Evolutionary conservation across 2,329 filamentous ascomycete species (phyloP), one percentile per base, ranked within the genome.

Genomic region (Metarhizium rileyi): DNA sequence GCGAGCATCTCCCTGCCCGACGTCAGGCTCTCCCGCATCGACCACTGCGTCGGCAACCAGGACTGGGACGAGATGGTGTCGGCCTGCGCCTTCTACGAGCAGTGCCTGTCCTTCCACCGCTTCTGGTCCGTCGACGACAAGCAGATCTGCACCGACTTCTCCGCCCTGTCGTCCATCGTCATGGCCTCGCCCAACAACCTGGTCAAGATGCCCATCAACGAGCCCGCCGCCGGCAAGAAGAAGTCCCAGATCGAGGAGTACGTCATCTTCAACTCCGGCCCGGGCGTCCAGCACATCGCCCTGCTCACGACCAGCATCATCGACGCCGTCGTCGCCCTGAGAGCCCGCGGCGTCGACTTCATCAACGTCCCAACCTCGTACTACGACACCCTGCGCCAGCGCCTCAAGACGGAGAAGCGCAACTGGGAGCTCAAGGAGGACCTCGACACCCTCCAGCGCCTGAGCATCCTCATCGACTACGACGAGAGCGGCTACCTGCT

Each of bases 201-300:
- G 4, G 89, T 96, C 69, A 96, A 96, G 73, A 96, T 96, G 90
- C 91, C 91, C 61, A 95, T 97, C 78, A 96, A 96, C 74, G 90
- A 96, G 71, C 91, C 91, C 2, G 91, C 91, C 0, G 74, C 80
- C 1, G 91, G 90, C 52, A 93, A 93, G 73, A 91, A 88, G 70
- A 87, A 89, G 68, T 88, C 83, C 10, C 91, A 97, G 71, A 96
- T 97, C 59, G 90, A 96, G 67, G 91, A 96, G 71, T 90, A 85
- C 64, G 83, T 96, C 57, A 76, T 87, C 64, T 96, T 93, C 75
- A 95, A 95, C 73, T 81, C 84, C 46, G 91, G 91, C 1, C 74
- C 90, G 0, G 91, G 91, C 44, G 89, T 96, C 0, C 91, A 96
- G 72, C 91, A 96, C 70, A 93, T 96, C 57, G 91, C 90, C 12